These are phyloP conservation scores for Chalciporus sp. DNA, from an alignment of 1,284 basidiomycete genomes.

Conservation along the genomic window DNA sequence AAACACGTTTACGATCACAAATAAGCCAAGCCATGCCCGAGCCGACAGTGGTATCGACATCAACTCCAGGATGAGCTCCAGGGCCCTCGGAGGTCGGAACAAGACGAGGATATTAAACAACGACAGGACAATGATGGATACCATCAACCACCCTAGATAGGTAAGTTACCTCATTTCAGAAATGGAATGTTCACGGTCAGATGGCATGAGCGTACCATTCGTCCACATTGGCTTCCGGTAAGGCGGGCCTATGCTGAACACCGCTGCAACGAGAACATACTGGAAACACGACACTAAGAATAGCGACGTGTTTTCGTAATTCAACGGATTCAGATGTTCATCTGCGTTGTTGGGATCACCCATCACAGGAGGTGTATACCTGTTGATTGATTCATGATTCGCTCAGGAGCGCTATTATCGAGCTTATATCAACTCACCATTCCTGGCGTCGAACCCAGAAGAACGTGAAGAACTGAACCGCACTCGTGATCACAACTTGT, in stretches of 20 bases:
- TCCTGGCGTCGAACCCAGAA: constrained; percentile 84
- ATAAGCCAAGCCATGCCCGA: constrained; percentile 68
- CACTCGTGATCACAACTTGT: constrained; percentile 87
- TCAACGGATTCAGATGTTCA: constrained; percentile 85
- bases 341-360: constrained; percentile 58
- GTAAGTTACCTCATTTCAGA: constrained; percentile 16
- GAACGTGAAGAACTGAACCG: constrained; percentile 86
- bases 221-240: constrained; percentile 95
- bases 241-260: constrained; percentile 97
- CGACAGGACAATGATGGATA: constrained; percentile 66
- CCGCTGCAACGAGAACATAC: constrained; percentile 94
- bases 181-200: neutral
- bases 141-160: constrained; percentile 72
- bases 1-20: constrained; percentile 75
- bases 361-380: constrained; percentile 66
- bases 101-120: constrained; percentile 78
- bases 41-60: constrained; percentile 76
- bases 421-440: constrained; percentile 54
- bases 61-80: constrained; percentile 76
- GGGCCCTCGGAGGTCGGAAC: constrained; percentile 63
- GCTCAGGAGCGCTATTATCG: neutral
- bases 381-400: constrained; percentile 12
- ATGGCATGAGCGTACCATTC: constrained; percentile 65
- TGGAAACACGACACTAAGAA: constrained; percentile 98
- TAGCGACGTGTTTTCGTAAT: constrained; percentile 92